A percentile compares a stretch with the other conserved stretches of the same genome.
Evolutionary conservation across 169 alveolate genomes (phyloP).

Genomic region (Cryptosporidium ubiquitum): DNA sequence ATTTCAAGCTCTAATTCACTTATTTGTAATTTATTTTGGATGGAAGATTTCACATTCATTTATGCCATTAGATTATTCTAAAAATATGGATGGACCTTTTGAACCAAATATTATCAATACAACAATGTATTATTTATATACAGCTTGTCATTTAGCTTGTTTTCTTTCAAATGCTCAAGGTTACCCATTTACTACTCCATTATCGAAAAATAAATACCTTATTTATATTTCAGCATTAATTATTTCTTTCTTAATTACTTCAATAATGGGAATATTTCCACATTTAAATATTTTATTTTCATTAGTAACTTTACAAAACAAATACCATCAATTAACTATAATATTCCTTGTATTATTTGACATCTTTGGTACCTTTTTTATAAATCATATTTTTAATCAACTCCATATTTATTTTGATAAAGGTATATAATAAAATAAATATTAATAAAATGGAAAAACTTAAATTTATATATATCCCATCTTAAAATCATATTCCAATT

Average conservation of each 20-base stretch:
- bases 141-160: slow-evolving; percentile 83
- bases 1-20: slow-evolving; percentile 83
- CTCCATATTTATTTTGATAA: neutral
- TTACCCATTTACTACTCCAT: slow-evolving; percentile 87
- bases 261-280: slow-evolving; percentile 76
- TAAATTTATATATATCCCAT: slow-evolving; percentile 28
- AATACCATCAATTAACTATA: neutral
- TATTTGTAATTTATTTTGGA: slow-evolving; percentile 79
- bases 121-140: slow-evolving; percentile 83
- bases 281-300: slow-evolving; percentile 77
- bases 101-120: slow-evolving; percentile 89
- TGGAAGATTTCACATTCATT: slow-evolving; percentile 83
- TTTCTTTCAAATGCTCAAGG: slow-evolving; percentile 89
- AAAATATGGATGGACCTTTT: slow-evolving; percentile 86
- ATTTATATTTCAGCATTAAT: slow-evolving; percentile 64
- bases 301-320: slow-evolving; percentile 54
- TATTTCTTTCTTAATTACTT: slow-evolving; percentile 38
- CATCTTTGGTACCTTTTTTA: slow-evolving; percentile 39
- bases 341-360: slow-evolving; percentile 18
- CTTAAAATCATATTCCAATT: slow-evolving; percentile 58
- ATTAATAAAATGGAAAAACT: neutral
- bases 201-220: slow-evolving; percentile 80
- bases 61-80: slow-evolving; percentile 76
- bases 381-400: slow-evolving; percentile 10
- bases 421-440: neutral